These are phyloP conservation scores for Zangia roseola DNA, from an alignment of 768 basidiomycete species.

Conservation along the genomic window DNA sequence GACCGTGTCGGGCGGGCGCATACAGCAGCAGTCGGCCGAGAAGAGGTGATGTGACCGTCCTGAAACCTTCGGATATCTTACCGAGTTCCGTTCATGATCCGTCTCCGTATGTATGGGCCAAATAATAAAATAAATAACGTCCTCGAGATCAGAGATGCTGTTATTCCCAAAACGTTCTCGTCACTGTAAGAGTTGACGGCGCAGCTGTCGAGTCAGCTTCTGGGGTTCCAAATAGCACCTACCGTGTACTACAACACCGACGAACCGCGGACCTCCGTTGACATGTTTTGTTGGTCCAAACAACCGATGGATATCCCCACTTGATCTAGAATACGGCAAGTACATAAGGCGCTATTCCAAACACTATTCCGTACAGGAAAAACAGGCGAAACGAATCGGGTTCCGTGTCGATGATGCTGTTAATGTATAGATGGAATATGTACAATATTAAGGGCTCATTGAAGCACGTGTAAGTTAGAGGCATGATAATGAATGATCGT, in stretches of 20 bases:
- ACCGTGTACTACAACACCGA: neutral
- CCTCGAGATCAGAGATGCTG: slow-evolving; percentile 6
- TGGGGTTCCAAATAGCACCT: neutral
- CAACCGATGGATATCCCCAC: slow-evolving; percentile 23
- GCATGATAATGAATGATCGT: slow-evolving; percentile 37
- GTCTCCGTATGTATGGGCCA: neutral
- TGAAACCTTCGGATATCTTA: slow-evolving; percentile 14
- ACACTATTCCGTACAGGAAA: slow-evolving; percentile 27
- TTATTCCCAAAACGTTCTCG: neutral
- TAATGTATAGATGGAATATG: slow-evolving; percentile 34
- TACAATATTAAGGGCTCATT: slow-evolving; percentile 35
- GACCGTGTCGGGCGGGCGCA: too few species aligned
- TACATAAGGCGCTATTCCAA: slow-evolving; percentile 29
- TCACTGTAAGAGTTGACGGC: too few species aligned
- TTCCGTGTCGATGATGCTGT: slow-evolving; percentile 27
- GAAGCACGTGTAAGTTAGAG: slow-evolving; percentile 34
- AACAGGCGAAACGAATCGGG: slow-evolving; percentile 17
- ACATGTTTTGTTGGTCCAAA: slow-evolving; percentile 8
- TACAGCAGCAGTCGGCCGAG: too few species aligned
- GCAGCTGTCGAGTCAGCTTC: too few species aligned
- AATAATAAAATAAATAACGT: neutral
- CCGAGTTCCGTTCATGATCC: slow-evolving; percentile 9
- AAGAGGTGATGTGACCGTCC: too few species aligned
- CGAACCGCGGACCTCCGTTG: slow-evolving; percentile 33
- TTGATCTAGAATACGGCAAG: slow-evolving; percentile 15